These are phyloP conservation scores for Kwoniella sp. DNA, from an alignment of 768 basidiomycete species.

Conservation along the genomic window DNA sequence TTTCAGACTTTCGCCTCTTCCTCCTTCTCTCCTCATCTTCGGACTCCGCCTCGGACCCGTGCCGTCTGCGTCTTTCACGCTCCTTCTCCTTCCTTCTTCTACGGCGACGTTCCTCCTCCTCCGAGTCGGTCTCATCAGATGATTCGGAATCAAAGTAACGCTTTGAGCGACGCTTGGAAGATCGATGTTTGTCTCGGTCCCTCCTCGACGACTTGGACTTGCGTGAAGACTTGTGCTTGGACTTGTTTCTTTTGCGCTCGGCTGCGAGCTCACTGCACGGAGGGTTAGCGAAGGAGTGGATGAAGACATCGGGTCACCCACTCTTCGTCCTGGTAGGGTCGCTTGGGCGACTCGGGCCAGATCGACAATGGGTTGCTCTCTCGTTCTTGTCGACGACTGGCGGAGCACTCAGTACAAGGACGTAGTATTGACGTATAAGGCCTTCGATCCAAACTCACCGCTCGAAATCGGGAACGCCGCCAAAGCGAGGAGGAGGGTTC, in stretches of 20 bases:
- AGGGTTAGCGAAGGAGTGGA: not conserved
- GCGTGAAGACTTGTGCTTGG: constrained; percentile 17
- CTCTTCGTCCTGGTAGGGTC: constrained; percentile 44
- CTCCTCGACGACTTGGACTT: constrained; percentile 16
- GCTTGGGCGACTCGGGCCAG: constrained; percentile 47
- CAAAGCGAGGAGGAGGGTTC: constrained; percentile 16
- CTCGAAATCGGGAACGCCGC: constrained; percentile 26
- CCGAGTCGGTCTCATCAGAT: constrained; percentile 30
- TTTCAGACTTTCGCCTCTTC: constrained; percentile 47
- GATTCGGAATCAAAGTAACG: constrained; percentile 22
- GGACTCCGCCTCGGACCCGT: constrained; percentile 43
- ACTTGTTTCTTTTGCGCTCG: constrained; percentile 25
- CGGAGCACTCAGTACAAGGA: not conserved
- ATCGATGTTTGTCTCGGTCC: constrained; percentile 10
- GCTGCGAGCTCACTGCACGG: constrained; percentile 31
- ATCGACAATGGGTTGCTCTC: constrained; percentile 42
- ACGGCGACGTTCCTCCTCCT: constrained; percentile 22
- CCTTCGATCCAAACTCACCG: constrained; percentile 18
- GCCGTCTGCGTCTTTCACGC: constrained; percentile 54
- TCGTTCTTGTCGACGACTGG: constrained; percentile 40
- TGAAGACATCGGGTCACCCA: constrained; percentile 17
- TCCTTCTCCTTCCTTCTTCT: constrained; percentile 50
- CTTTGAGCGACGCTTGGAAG: constrained; percentile 10
- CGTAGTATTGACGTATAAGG: not conserved
- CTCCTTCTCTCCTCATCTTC: constrained; percentile 52